Evolutionary conservation across 2,329 filamentous ascomycete genomes (phyloP).

Genomic region (Aspergillus brunneoviolaceus): DNA sequence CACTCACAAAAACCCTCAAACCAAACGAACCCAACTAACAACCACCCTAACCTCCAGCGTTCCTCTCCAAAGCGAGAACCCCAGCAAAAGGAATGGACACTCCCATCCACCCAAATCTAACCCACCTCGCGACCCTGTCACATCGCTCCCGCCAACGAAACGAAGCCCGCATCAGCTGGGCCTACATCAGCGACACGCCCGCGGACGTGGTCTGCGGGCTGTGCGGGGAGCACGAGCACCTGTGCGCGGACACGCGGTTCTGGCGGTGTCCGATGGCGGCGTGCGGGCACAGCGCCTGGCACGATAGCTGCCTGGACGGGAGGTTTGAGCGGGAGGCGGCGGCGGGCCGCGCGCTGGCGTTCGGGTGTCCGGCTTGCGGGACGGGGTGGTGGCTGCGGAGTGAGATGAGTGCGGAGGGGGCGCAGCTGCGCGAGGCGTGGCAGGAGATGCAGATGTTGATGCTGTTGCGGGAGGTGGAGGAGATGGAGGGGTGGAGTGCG

Average conservation of each 20-base stretch:
- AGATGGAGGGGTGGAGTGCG: no score
- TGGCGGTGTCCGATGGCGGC: neutral
- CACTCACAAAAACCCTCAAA: no score
- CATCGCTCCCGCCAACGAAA: no score
- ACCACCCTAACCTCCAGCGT: no score
- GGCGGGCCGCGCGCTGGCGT: neutral
- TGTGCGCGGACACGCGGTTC: neutral
- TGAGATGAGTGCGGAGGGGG: neutral
- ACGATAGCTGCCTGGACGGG: neutral
- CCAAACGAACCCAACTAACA: no score
- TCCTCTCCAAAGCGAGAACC: no score
- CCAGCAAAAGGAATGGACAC: no score
- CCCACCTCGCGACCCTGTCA: no score
- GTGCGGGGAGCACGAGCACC: neutral
- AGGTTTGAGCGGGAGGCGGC: neutral
- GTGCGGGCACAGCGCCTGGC: neutral
- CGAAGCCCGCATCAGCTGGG: neutral
- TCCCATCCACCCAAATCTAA: conserved; percentile 48
- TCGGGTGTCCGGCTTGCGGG: neutral
- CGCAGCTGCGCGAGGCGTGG: no score
- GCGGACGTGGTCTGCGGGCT: neutral
- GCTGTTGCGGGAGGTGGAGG: no score
- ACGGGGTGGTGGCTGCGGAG: neutral
- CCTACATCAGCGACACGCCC: neutral
- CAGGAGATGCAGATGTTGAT: no score